Conservation (phyloP, 306 rosid species). For the Datisca glomerata region DNA sequence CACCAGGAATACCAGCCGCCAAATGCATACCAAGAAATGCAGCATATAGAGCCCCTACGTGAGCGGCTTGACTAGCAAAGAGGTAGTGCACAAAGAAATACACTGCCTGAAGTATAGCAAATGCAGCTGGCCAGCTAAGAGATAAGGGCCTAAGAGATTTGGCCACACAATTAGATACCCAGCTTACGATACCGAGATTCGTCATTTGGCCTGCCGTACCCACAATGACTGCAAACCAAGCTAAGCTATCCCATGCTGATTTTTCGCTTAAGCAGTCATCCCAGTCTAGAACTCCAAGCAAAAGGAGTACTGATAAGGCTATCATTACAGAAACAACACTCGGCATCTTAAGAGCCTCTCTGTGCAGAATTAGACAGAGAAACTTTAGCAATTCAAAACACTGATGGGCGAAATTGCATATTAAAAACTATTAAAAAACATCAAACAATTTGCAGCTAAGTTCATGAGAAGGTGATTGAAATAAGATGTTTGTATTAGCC, state of each 20-base stretch:
- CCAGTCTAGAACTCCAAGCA: slow-evolving; percentile 83
- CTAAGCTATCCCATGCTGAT: slow-evolving; percentile 94
- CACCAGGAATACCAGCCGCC: slow-evolving; percentile 83
- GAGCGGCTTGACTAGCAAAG: slow-evolving; percentile 95
- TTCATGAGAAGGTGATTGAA: too few relatives aligned
- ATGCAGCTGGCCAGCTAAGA: slow-evolving; percentile 77
- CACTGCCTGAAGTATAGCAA: slow-evolving; percentile 69
- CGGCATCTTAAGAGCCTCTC: slow-evolving; percentile 61
- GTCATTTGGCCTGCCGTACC: slow-evolving; percentile 97
- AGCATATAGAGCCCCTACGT: slow-evolving; percentile 81
- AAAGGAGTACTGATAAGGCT: slow-evolving; percentile 72
- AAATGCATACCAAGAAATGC: slow-evolving; percentile 87
- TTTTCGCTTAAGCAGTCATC: slow-evolving; percentile 77
- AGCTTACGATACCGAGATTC: slow-evolving; percentile 59
- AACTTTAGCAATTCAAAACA: too few relatives aligned
- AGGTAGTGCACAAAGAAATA: slow-evolving; percentile 91
- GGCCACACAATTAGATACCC: slow-evolving; percentile 83
- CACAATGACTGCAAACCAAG: slow-evolving; percentile 88
- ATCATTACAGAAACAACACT: slow-evolving; percentile 90
- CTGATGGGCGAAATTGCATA: too few relatives aligned
- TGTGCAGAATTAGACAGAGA: too few relatives aligned
- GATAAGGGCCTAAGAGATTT: slow-evolving; percentile 42
- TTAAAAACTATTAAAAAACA: too few relatives aligned
- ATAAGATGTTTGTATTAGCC: too few relatives aligned
- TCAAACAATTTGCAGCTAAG: too few relatives aligned